phyloP scores from a whole-genome alignment of 1,284 basidiomycete species.

The Hymenochaete sp. region DNA sequence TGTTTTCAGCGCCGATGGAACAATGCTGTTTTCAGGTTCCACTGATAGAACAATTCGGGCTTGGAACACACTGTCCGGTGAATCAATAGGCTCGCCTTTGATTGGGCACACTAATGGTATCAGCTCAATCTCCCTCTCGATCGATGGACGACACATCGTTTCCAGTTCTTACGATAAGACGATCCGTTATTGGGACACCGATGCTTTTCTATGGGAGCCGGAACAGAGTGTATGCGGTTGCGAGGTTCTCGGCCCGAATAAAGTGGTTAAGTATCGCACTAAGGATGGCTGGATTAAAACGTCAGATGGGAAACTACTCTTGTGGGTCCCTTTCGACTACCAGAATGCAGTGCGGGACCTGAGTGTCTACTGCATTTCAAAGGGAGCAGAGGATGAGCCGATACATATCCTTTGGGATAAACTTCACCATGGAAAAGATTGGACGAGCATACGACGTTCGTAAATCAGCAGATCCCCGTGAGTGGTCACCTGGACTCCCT shows the following conservation, averaged over 20 bases:
- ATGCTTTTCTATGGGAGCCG: neutral
- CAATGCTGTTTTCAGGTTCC: neutral
- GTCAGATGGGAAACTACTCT: neutral
- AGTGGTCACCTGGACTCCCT: no score
- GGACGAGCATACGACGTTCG: no score
- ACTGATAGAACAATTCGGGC: neutral
- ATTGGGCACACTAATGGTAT: neutral
- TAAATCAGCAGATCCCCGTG: no score
- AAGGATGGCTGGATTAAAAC: neutral
- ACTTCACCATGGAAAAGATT: no score
- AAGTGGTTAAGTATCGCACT: no score
- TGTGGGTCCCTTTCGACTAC: neutral
- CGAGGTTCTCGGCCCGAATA: no score
- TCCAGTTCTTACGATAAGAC: conserved; percentile 1
- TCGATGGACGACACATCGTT: neutral
- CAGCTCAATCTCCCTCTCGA: neutral
- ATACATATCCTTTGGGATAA: no score
- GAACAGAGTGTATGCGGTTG: no score
- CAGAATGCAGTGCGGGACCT: no score
- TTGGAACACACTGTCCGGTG: conserved; percentile 1
- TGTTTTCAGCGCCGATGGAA: conserved; percentile 2
- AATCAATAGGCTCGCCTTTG: no score
- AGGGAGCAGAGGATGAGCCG: no score
- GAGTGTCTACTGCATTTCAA: no score
- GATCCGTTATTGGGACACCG: conserved; percentile 1